Conservation (phyloP, 164 flowering plant genomes). For the Vitis labrusca region DNA sequence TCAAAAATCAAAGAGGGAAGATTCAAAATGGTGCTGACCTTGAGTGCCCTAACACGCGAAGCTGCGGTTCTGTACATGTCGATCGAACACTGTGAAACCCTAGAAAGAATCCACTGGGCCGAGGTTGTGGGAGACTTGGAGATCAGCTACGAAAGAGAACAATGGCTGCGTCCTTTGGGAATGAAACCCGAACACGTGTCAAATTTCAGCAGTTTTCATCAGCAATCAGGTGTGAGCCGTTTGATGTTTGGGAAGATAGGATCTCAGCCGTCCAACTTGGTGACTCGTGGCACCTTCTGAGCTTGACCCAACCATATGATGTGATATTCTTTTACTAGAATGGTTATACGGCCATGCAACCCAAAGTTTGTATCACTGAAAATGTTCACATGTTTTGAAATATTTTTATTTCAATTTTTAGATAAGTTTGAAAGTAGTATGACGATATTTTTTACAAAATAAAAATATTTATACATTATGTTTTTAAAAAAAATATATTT, state of each 20-base stretch:
- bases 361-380: no score
- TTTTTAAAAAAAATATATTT: no score
- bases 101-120: background rate
- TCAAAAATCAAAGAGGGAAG: background rate
- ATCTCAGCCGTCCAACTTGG: background rate
- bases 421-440: no score
- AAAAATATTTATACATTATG: no score
- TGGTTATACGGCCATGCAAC: no score
- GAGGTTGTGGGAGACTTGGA: slow-evolving; percentile 5
- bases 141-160: background rate
- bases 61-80: slow-evolving; percentile 67
- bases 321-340: no score
- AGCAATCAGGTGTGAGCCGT: background rate
- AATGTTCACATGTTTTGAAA: no score
- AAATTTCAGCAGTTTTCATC: no score
- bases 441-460: no score
- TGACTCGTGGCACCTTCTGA: background rate
- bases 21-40: slow-evolving; percentile 35
- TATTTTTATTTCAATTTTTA: no score
- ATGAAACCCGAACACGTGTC: background rate
- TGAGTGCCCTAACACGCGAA: slow-evolving; percentile 57
- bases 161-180: background rate
- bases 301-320: no score
- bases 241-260: background rate
- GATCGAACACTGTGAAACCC: slow-evolving; percentile 16